Evolutionary conservation across 1,139 yeast genomes (phyloP).

Genomic region (Pneumocystis wakefieldiae): DNA sequence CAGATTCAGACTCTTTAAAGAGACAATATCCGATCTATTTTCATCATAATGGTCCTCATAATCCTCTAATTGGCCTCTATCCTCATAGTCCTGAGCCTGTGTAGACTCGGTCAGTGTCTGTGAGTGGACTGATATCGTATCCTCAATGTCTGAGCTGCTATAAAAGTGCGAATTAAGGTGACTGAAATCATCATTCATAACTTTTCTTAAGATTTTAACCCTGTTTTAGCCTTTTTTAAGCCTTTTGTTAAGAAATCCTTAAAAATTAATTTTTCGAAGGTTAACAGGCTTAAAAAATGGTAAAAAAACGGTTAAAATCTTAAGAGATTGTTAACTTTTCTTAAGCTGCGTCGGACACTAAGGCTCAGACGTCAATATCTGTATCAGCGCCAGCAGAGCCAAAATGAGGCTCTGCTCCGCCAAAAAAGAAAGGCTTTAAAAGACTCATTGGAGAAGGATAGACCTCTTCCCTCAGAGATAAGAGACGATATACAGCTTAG

Average conservation of each 20-base stretch:
- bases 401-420: slow-evolving; percentile 74
- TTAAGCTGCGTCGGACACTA: slow-evolving; percentile 56
- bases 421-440: slow-evolving; percentile 77
- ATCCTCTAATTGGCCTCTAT: neutral
- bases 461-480: slow-evolving; percentile 72
- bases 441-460: slow-evolving; percentile 82
- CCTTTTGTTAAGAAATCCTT: neutral
- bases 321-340: neutral
- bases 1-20: neutral
- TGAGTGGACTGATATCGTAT: neutral
- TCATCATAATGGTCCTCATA: neutral
- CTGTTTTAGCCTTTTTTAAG: neutral
- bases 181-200: neutral
- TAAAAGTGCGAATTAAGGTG: neutral
- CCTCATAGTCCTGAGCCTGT: neutral
- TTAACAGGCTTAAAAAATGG: neutral
- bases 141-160: neutral
- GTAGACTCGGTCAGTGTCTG: neutral
- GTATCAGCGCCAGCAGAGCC: slow-evolving; percentile 72
- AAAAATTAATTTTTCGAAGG: neutral
- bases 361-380: slow-evolving; percentile 89
- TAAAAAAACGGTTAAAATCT: neutral
- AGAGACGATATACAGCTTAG: slow-evolving; percentile 77
- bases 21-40: neutral
- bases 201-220: neutral